Percentiles rank a stretch among this genome's conserved stretches.
phyloP scores from a whole-genome alignment of 352 stramenopile species.

The Phytophthora macrochlamydospora region DNA sequence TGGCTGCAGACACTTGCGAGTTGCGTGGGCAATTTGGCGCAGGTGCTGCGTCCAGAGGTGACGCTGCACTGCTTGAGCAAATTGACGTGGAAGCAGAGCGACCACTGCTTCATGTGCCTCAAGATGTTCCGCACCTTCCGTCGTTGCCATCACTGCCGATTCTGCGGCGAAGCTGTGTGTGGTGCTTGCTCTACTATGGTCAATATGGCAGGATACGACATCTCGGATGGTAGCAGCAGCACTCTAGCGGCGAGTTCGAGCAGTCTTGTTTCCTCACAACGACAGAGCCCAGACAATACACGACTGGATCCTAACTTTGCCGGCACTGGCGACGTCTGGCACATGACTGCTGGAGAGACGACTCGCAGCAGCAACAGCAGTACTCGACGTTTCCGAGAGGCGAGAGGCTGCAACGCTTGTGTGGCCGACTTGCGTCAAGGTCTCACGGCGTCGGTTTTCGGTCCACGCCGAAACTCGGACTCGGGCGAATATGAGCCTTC shows the following conservation, averaged over 20 bases:
- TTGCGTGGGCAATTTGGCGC: conserved; percentile 41
- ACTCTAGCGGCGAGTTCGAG: conserved; percentile 23
- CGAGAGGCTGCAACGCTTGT: conserved; percentile 40
- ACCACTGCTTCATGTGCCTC: conserved; percentile 71
- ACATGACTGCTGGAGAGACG: conserved; percentile 8
- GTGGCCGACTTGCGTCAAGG: conserved; percentile 38
- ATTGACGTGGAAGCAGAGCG: conserved; percentile 63
- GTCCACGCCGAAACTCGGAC: conserved; percentile 16
- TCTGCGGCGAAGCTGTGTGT: conserved; percentile 76
- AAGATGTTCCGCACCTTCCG: conserved; percentile 78
- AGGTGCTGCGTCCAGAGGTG: conserved; percentile 22
- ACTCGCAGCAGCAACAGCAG: conserved; percentile 14
- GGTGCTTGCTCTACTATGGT: conserved; percentile 66
- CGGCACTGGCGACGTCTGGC: conserved; percentile 34
- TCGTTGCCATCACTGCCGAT: conserved; percentile 73
- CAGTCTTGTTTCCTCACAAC: conserved; percentile 16
- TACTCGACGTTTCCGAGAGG: conserved; percentile 19
- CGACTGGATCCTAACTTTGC: conserved; percentile 24
- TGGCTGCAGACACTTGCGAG: conserved; percentile 41
- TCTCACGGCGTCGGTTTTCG: conserved; percentile 22
- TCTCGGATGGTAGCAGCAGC: conserved; percentile 31
- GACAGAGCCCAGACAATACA: conserved; percentile 1
- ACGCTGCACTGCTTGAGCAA: conserved; percentile 43
- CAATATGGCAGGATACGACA: conserved; percentile 44
- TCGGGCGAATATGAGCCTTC: conserved; percentile 27